phyloP scores from a whole-genome alignment of 257 asterid genomes.

The Primulina eburnea region DNA sequence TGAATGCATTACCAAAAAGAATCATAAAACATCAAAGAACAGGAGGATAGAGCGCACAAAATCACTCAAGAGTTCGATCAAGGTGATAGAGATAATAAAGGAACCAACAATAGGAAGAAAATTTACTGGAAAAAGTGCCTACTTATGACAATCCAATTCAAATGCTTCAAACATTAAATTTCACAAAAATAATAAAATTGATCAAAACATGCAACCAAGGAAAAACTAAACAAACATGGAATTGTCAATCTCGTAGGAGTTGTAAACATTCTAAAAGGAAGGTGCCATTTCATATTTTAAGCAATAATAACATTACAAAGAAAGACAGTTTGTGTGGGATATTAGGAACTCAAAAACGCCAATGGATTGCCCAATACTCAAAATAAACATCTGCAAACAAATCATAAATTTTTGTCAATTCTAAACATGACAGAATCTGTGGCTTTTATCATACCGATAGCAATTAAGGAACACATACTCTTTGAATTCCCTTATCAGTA shows the following conservation, averaged over 20 bases:
- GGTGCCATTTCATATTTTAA: not conserved
- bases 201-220: not conserved
- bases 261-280: not conserved
- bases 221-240: not conserved
- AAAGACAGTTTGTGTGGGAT: too few relatives aligned
- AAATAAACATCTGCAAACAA: not conserved
- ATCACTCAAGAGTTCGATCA: not conserved
- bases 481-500: conserved; percentile 18
- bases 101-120: not conserved
- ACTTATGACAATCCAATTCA: not conserved
- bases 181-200: not conserved
- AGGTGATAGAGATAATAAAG: not conserved
- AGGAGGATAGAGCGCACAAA: not conserved
- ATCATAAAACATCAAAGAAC: not conserved
- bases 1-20: conserved; percentile 7
- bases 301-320: not conserved
- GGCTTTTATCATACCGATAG: not conserved
- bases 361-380: not conserved
- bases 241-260: not conserved
- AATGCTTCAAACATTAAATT: not conserved
- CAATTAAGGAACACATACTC: conserved; percentile 3
- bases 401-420: not conserved
- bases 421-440: not conserved
- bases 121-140: not conserved
- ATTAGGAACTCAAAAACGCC: not conserved